phyloP scores from a whole-genome alignment of 2,329 filamentous ascomycete species.

The Claviceps paspali region DNA sequence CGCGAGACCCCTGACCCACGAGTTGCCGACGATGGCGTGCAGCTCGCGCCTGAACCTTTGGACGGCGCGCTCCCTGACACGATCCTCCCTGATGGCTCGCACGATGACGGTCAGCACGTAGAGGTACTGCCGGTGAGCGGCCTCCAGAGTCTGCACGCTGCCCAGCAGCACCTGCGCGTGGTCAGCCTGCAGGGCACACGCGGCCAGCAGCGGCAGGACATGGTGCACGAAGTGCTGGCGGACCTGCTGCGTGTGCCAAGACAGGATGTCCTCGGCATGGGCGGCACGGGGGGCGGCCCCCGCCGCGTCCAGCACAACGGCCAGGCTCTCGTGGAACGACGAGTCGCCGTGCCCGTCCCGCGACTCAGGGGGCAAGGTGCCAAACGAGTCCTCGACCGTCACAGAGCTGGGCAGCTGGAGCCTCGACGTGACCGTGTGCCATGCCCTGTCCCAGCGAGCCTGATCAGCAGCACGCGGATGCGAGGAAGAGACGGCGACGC shows the following conservation, averaged over 20 bases:
- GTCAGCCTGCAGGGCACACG: constrained; percentile 27
- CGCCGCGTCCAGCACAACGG: constrained; percentile 35
- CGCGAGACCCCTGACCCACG: constrained; percentile 37
- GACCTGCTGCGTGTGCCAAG: constrained; percentile 47
- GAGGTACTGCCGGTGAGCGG: constrained; percentile 41
- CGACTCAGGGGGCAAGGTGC: constrained; percentile 27
- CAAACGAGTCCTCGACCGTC: constrained; percentile 38
- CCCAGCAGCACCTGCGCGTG: constrained; percentile 32
- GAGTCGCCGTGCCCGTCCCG: constrained; percentile 26
- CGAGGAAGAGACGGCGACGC: constrained; percentile 9
- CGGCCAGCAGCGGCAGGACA: constrained; percentile 39
- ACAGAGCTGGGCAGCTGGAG: constrained; percentile 42
- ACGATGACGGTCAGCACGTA: constrained; percentile 37
- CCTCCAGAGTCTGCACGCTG: constrained; percentile 43
- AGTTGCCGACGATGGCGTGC: constrained; percentile 50
- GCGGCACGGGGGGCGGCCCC: constrained; percentile 30
- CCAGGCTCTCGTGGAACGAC: constrained; percentile 35
- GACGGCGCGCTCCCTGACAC: constrained; percentile 22
- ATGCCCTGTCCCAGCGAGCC: constrained; percentile 43
- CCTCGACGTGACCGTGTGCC: constrained; percentile 43
- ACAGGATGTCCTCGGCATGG: constrained; percentile 39
- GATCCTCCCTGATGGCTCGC: constrained; percentile 27
- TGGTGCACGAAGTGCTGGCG: constrained; percentile 44
- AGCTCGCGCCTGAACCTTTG: constrained; percentile 44
- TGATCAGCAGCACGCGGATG: constrained; percentile 32